Evolutionary conservation across 768 basidiomycete genomes (phyloP), one percentile per base, ranked within the genome.

Genomic region (Mycena pura): DNA sequence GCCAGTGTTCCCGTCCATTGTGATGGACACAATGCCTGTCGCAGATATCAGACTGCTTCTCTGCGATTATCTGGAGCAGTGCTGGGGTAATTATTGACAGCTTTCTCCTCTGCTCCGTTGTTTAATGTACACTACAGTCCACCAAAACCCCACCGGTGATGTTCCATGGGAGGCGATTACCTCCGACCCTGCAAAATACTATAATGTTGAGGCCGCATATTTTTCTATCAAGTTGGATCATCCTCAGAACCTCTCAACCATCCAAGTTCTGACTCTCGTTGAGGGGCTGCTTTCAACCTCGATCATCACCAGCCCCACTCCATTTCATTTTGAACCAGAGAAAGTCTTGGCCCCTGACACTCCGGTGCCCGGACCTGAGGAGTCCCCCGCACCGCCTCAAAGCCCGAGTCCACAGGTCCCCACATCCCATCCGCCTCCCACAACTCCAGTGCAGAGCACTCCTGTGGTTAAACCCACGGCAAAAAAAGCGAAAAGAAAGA

Each of bases 31-130:
- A 8, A n/a, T 55, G 2, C 15, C 34, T 2, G 36, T 55, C 28
- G 54, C 14, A 1, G 54, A 55, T 34, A 17, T 55, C 19, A 43
- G 54, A 1, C 19, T 46, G 54, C 31, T 55, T 8, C 24, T 55
- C 10, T 27, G 24, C 22, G 44, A 55, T 36, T 55, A 55, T 45
- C 46, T 55, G 11, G 31, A 55, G 6, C 31, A 55, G 27, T 55
- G 54, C 17, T 55, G 54, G 54, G 54, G 44, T 46, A 46, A 25
- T 5, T 54, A 9, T 17, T 45, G 14, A 19, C 6, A n/a, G n/a
- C n/a, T n/a, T n/a, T n/a, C n/a, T n/a, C n/a, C n/a, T n/a, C n/a
- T n/a, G n/a, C n/a, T n/a, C n/a, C n/a, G n/a, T n/a, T n/a, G n/a
- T 38, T 25, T 13, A 19, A 36, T 27, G n/a, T 11, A 15, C 3